These are phyloP conservation scores for Plasmopara viticola DNA, from an alignment of 352 stramenopile genomes.

Conservation along the genomic window DNA sequence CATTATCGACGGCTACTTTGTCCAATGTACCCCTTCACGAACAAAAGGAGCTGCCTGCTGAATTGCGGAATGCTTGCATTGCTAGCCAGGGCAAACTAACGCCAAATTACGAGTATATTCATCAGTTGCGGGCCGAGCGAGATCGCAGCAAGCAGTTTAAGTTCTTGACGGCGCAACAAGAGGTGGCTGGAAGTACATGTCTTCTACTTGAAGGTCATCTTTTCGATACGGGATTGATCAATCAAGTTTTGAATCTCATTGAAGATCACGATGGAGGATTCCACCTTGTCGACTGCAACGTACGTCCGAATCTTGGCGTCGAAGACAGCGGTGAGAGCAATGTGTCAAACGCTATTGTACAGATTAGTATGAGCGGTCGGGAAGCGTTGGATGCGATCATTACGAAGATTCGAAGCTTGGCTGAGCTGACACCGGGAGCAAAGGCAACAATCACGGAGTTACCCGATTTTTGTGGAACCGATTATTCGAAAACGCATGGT, in stretches of 20 bases:
- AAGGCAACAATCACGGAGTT: conserved; percentile 81
- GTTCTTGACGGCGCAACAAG: conserved; percentile 62
- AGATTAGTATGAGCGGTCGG: conserved; percentile 70
- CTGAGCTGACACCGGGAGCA: conserved; percentile 77
- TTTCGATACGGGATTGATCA: conserved; percentile 95
- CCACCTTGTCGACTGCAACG: conserved; percentile 87
- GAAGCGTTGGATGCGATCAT: conserved; percentile 81
- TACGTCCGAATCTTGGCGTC: conserved; percentile 71
- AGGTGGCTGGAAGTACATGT: conserved; percentile 73
- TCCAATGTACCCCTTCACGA: conserved; percentile 44
- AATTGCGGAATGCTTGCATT: conserved; percentile 88
- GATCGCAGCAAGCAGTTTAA: conserved; percentile 61
- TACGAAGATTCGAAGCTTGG: conserved; percentile 77
- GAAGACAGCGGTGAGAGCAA: conserved; percentile 18
- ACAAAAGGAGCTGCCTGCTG: conserved; percentile 56
- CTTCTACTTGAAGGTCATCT: conserved; percentile 88
- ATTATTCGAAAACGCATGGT: conserved; percentile 69
- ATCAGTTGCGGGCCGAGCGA: conserved; percentile 81
- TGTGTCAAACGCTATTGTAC: conserved; percentile 71
- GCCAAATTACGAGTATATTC: conserved; percentile 89
- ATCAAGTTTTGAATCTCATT: conserved; percentile 92
- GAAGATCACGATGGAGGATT: conserved; percentile 85
- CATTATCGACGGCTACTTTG: conserved; percentile 41
- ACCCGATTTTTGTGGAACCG: conserved; percentile 64
- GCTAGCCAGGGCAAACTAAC: conserved; percentile 82